These are phyloP conservation scores for Neofusicoccum parvum DNA, from an alignment of 2,329 filamentous ascomycete genomes.

Conservation along the genomic window DNA sequence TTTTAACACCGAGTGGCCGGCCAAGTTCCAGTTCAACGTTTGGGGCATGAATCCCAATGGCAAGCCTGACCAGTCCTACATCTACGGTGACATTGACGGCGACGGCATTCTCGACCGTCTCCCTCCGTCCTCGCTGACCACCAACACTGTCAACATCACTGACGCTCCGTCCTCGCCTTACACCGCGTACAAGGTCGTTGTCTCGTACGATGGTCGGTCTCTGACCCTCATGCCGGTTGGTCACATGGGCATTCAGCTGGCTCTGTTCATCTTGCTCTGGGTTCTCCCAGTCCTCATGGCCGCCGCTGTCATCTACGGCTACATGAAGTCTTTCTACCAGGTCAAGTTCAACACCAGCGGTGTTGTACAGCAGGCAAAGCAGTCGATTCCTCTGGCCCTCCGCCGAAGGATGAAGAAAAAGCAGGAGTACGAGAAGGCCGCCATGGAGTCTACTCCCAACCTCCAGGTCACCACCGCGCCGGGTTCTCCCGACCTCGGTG, in stretches of 20 bases:
- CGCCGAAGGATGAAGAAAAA: conserved; percentile 36
- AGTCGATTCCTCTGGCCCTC: conserved; percentile 11
- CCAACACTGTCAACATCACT: conserved; percentile 62
- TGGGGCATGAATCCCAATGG: conserved; percentile 69
- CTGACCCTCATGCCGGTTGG: conserved; percentile 58
- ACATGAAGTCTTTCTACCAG: conserved; percentile 64
- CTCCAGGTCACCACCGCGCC: conserved; percentile 4
- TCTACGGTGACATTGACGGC: conserved; percentile 63
- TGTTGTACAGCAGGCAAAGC: conserved; percentile 36
- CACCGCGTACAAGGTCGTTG: conserved; percentile 51
- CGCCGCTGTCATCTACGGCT: conserved; percentile 54
- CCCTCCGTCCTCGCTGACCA: conserved; percentile 59
- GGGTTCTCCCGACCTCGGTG: not conserved
- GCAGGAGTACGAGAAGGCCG: conserved; percentile 34
- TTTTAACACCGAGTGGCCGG: conserved; percentile 66
- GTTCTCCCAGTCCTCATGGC: conserved; percentile 57
- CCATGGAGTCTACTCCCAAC: conserved; percentile 22
- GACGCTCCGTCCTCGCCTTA: conserved; percentile 46
- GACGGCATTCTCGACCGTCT: conserved; percentile 64
- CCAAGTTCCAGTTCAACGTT: conserved; percentile 63
- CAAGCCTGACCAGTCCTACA: conserved; percentile 60
- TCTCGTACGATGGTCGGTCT: conserved; percentile 57
- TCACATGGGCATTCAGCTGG: conserved; percentile 56
- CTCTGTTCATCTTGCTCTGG: conserved; percentile 57
- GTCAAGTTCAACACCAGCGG: conserved; percentile 58